Evolutionary conservation across 306 rosid species (phyloP), one percentile per base, ranked within the genome.

Genomic region (Sicyos edulis): DNA sequence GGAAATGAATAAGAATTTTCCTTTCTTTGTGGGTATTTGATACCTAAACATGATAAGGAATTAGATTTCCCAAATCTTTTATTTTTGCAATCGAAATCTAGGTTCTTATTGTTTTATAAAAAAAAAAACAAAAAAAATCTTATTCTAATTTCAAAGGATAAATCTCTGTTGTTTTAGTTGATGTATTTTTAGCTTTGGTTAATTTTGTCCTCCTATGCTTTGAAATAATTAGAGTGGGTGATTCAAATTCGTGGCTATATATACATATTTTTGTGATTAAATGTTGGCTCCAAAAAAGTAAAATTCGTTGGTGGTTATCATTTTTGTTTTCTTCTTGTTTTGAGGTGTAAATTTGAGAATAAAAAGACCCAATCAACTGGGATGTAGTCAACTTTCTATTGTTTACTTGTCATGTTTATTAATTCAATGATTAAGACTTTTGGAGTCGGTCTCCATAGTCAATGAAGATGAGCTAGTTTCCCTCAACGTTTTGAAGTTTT

Each of bases 1-100:
- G 65, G 19, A 29, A 29, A 26, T 26, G 17, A 26, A 26, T 21
- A 58, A 26, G 64, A 58, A 58, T 58, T 60, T 26, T 2, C 67
- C 67, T 29, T 29, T 32, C 2, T 60, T 15, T 29, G 21, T 60
- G 67, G 45, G 67, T 26, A 32, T 60, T 60, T 60, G 67, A 60
- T 32, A 15, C 67, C 67, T 29, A 32, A 5, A 32, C 21, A 2
- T 15, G 12, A 60, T 26, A 32, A 26, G 67, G 67, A 32, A 60
- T 60, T 60, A 15, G 67, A 60, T 32, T 60, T 60, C 47, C 14
- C 47, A 60, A 14, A 14, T 60, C 21, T 60, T 60, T 12, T 59
- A 5, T 58, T 2, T 26, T 5, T 24, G 17, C 40, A 24, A 58
- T 58, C 64, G 17, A 24, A 58, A 58, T 24, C 40, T 58, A 58